phyloP scores from a whole-genome alignment of 176 grass and related monocot species.

The Carex pumila region DNA sequence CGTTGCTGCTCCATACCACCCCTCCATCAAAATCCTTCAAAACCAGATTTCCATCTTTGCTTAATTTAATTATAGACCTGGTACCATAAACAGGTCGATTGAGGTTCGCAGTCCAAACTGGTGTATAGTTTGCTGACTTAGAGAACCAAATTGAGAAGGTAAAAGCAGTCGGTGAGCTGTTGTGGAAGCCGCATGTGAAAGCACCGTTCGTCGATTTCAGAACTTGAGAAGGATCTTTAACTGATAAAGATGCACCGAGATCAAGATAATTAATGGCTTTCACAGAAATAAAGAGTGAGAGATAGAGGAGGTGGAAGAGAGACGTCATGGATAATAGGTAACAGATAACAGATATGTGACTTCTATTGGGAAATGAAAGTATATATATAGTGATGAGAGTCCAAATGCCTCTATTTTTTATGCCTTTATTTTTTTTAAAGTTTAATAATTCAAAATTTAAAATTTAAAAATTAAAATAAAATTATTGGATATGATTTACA shows the following conservation, averaged over 20 bases:
- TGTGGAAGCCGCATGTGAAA: slow-evolving; percentile 27
- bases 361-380: neutral
- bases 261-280: neutral
- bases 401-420: too few relatives aligned
- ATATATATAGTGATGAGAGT: too few relatives aligned
- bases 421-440: too few relatives aligned
- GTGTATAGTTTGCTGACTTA: neutral
- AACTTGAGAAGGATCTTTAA: slow-evolving; percentile 12
- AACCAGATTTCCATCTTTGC: slow-evolving; percentile 11
- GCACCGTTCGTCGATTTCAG: neutral
- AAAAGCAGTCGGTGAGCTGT: slow-evolving; percentile 1
- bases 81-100: neutral
- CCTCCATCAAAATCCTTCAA: slow-evolving; percentile 10
- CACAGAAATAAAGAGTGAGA: neutral
- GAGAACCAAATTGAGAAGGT: slow-evolving; percentile 34
- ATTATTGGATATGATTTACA: too few relatives aligned
- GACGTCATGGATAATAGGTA: neutral
- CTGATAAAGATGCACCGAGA: slow-evolving; percentile 5
- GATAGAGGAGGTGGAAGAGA: slow-evolving; percentile 1
- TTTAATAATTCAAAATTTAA: too few relatives aligned
- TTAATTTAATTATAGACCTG: slow-evolving; percentile 6
- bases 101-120: slow-evolving; percentile 18
- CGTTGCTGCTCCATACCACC: slow-evolving; percentile 3
- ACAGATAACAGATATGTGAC: neutral
- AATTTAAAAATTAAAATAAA: too few relatives aligned